phyloP scores from a whole-genome alignment of 139 green algal genomes.

The Limnomonas spitsbergensis region DNA sequence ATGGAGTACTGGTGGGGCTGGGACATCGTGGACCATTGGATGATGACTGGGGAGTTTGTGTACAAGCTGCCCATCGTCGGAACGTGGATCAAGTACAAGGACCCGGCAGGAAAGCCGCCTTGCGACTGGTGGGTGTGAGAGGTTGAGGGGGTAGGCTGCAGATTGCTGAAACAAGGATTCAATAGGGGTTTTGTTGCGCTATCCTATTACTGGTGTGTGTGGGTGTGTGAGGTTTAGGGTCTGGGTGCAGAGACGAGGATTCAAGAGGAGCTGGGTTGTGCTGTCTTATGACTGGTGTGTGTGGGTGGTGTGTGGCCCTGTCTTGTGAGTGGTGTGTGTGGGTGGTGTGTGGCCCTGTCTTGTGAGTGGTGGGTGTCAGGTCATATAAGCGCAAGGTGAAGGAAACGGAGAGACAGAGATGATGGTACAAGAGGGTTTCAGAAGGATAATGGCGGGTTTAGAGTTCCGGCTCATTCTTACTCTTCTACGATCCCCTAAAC shows the following conservation, averaged over 20 bases:
- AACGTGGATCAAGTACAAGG: conserved; percentile 35
- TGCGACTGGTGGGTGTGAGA: conserved; percentile 48
- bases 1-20: conserved; percentile 66
- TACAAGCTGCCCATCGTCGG: conserved; percentile 59
- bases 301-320: not conserved
- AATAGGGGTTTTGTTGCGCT: no score
- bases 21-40: conserved; percentile 55
- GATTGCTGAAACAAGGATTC: not conserved
- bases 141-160: not conserved
- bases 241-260: no score
- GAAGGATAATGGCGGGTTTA: no score
- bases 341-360: not conserved
- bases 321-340: not conserved
- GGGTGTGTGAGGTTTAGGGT: no score
- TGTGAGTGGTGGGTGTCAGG: not conserved
- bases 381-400: no score
- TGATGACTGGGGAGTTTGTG: conserved; percentile 55
- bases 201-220: no score
- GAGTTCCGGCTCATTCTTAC: no score
- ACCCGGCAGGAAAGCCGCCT: conserved; percentile 45
- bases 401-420: no score
- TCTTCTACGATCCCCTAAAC: no score
- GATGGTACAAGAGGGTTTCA: no score
- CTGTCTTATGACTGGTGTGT: not conserved
- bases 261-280: no score